These are phyloP conservation scores for Blastobotrys chiropterorum DNA, from an alignment of 805 yeast species.

Conservation along the genomic window DNA sequence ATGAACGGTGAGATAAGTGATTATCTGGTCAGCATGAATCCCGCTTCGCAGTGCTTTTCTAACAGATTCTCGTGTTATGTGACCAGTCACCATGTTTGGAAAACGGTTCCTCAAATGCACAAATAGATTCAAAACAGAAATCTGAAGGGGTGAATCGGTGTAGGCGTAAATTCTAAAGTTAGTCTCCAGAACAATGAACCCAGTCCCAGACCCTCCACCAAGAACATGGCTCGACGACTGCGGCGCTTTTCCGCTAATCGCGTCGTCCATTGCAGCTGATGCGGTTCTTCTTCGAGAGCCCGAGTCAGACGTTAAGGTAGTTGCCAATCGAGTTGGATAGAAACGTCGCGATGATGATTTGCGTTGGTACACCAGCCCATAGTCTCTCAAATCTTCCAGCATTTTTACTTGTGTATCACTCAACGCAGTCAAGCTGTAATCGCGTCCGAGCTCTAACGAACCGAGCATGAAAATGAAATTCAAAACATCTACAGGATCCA, in stretches of 20 bases:
- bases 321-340: conserved; percentile 87
- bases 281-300: conserved; percentile 59
- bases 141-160: conserved; percentile 89
- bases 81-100: conserved; percentile 89
- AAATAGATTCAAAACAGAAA: conserved; percentile 83
- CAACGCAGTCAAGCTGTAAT: conserved; percentile 64
- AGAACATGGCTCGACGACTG: background rate
- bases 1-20: conserved; percentile 80
- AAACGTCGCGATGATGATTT: conserved; percentile 55
- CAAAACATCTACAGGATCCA: conserved; percentile 94
- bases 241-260: conserved; percentile 11
- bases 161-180: conserved; percentile 91
- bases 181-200: conserved; percentile 84
- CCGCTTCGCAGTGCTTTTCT: conserved; percentile 80
- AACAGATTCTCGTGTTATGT: conserved; percentile 85
- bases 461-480: conserved; percentile 93
- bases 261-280: conserved; percentile 63
- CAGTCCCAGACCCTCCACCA: conserved; percentile 30
- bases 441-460: conserved; percentile 83
- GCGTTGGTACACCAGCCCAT: conserved; percentile 77
- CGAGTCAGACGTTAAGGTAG: conserved; percentile 81
- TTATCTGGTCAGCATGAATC: conserved; percentile 90
- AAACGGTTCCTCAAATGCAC: conserved; percentile 82
- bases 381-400: conserved; percentile 85
- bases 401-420: conserved; percentile 76